Evolutionary conservation across 2,329 filamentous ascomycete species (phyloP), one percentile per base, ranked within the genome.

Genomic region (Amylocarpus encephaloides): DNA sequence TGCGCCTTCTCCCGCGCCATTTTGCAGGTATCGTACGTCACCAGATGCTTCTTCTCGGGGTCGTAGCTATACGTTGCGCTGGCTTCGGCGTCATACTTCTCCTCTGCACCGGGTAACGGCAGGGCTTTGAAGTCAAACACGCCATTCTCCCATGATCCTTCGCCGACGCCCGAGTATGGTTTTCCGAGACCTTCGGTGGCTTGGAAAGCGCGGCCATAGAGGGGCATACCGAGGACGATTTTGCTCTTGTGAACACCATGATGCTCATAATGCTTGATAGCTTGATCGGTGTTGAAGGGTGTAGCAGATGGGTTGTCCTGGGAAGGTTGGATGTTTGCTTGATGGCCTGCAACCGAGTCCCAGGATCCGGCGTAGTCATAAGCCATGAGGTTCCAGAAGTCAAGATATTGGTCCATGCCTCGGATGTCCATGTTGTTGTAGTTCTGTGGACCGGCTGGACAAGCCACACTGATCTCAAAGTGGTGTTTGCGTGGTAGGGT

Each of bases 41-140:
- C 78, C 73, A 97, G 78, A 50, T 78, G 82, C 52, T 76, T 76
- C 29, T 74, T 74, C 1, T 62, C 67, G 0, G 76, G 67, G 63
- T 90, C 78, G 67, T 90, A 95, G 67, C 84, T 88, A 72, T 85
- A 97, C 40, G 82, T 87, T 2, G 88, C 89, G 1, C 80, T 76
- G 2, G 79, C 75, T 26, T 77, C 74, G 0, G 70, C 61, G 62
- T 96, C 89, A 42, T 78, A 71, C 34, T 73, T 64, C 64, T 90
- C 87, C 45, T 76, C 66, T 0, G 86, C 77, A 0, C 84, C 86
- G 0, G 77, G 69, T 1, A 82, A 75, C 0, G 92, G 92, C 43
- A 97, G 75, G 26, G 75, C 82, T 73, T 95, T 96, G 75, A 85
- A 96, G 68, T 97, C 91, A 73, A 86, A 88, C 1, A 95, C 80